Percentiles rank a stretch among this genome's conserved stretches.
Conservation (phyloP, 2,329 filamentous ascomycete genomes). For the Beauveria pseudobassiana region DNA sequence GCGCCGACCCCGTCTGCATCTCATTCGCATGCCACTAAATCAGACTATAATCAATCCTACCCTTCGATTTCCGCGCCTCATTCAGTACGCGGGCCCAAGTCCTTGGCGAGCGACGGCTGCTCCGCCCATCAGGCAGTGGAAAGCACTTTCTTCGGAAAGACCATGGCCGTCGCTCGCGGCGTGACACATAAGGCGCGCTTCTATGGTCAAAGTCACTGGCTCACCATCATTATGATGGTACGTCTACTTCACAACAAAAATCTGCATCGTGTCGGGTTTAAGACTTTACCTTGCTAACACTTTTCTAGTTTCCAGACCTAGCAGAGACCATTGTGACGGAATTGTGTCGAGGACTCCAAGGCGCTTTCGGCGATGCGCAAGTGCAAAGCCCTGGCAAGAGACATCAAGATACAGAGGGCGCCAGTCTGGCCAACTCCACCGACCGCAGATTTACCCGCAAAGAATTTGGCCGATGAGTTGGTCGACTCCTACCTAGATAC, state of each 20-base stretch:
- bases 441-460: conserved; percentile 38
- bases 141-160: conserved; percentile 27
- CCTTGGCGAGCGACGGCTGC: conserved; percentile 2
- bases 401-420: conserved; percentile 41
- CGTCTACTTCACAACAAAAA: conserved; percentile 13
- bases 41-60: conserved; percentile 22
- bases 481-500: conserved; percentile 42
- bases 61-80: conserved; percentile 34
- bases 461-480: conserved; percentile 37
- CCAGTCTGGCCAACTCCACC: conserved; percentile 40
- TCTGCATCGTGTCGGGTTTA: no score
- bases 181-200: conserved; percentile 47
- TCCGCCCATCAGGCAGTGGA: conserved; percentile 26
- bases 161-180: conserved; percentile 28
- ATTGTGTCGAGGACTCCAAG: conserved; percentile 28
- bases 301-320: conserved; percentile 34
- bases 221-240: conserved; percentile 40
- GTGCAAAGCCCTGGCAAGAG: conserved; percentile 45
- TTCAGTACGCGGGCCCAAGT: conserved; percentile 18
- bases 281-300: conserved; percentile 1
- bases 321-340: conserved; percentile 35
- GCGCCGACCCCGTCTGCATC: not conserved
- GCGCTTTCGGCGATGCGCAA: conserved; percentile 31
- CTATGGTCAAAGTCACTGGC: conserved; percentile 50
- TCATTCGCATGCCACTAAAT: not conserved